Base-by-base conservation (phyloP, 2,329 filamentous ascomycete species). In the Stenocarpella maydis region DNA sequence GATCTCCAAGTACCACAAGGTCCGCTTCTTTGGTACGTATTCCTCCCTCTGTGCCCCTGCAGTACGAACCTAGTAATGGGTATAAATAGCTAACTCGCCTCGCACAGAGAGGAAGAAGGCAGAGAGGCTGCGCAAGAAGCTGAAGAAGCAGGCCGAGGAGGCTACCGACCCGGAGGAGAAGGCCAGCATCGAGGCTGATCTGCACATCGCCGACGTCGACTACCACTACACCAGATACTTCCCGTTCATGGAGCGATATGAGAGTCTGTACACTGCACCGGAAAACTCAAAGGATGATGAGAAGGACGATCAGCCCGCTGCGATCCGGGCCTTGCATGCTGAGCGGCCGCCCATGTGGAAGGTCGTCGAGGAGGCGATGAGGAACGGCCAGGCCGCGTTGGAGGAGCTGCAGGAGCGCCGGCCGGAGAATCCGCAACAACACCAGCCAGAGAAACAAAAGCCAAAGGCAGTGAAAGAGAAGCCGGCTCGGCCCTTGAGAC, bases 1-100 rank as follows among this genome's bases (percentile, higher is more conserved):
- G 87, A 94, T 95, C 72, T 84, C 84, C 63, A 92, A 90, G 78
- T 96, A 94, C 75, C 92, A 95, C 78, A 95, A 93, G 87, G 88
- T 95, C 63, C 85, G 93, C 34, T 96, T 96, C 78, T 95, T 95
- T 79, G 93, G 92, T 92, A 83, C 64, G 86, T 75, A 6, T 10
- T n/a, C n/a, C n/a, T n/a, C n/a, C 69, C 34, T 34, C 19, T 10
- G 17, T 50, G 43, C 2, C 10, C 17, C 14, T 37, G 12, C 34
- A 37, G 34, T 7, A 37, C 45, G 39, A 7, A 65, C 21, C 34
- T 34, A 2, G 1, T 12, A 3, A 15, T 47, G 61, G 60, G 19
- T 71, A 47, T 6, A 10, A 39, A 6, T 49, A 43, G 41, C 67
- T 71, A n/a, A 71, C 43, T 15, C 31, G 5, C n/a, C 7, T 9